A percentile compares a stretch with the other conserved stretches of the same genome.
Evolutionary conservation across 1,284 basidiomycete genomes (phyloP).

Genomic region (Golubevia pallescens): DNA sequence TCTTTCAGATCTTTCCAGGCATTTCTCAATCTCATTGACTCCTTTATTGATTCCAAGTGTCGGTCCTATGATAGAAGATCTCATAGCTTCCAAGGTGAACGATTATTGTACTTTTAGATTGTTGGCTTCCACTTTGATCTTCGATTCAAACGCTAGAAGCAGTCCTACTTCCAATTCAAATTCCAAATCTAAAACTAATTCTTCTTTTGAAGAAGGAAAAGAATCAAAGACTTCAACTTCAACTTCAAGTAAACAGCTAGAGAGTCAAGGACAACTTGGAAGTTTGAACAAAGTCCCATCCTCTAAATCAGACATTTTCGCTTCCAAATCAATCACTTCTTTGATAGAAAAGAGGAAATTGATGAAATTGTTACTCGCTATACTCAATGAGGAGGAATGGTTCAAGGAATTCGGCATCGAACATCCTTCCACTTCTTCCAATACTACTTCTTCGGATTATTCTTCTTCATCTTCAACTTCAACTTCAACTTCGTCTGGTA

Average conservation of each 20-base stretch:
- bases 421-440: no score
- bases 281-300: constrained; percentile 72
- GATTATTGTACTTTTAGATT: constrained; percentile 88
- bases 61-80: constrained; percentile 79
- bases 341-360: constrained; percentile 86
- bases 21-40: constrained; percentile 83
- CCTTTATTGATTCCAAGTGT: constrained; percentile 81
- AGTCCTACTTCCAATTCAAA: no score
- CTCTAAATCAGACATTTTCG: constrained; percentile 93
- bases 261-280: neutral
- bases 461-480: no score
- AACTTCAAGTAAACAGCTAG: constrained; percentile 10
- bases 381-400: constrained; percentile 72
- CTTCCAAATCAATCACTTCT: constrained; percentile 76
- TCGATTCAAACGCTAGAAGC: no score
- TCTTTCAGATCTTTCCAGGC: constrained; percentile 54
- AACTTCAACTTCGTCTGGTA: no score
- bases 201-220: no score
- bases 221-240: neutral
- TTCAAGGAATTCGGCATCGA: constrained; percentile 66
- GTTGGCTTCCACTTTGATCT: no score
- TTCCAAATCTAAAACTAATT: no score
- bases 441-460: no score
- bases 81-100: constrained; percentile 83
- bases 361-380: constrained; percentile 89